Evolutionary conservation across 139 green algal species (phyloP), one percentile per base, ranked within the genome.

Genomic region (Haematococcus sp.): DNA sequence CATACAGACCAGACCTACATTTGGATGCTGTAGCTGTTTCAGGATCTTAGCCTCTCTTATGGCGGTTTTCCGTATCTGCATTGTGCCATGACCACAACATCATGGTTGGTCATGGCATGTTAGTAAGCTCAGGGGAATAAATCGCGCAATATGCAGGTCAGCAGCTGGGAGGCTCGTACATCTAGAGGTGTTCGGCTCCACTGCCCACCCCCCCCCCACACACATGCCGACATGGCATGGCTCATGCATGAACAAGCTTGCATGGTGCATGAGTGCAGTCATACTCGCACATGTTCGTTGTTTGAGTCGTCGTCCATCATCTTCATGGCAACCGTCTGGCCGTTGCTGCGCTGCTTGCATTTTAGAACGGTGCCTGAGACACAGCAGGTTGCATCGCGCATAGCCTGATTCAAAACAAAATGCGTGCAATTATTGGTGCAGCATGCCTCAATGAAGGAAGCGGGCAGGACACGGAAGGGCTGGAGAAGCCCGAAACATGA

Each of bases 1-100:
- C n/a, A n/a, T n/a, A n/a, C n/a, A n/a, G n/a, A n/a, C n/a, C n/a
- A n/a, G n/a, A 11, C 40, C 40, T 49, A 49, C 61, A 25, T 68
- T 49, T 17, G 61, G 61, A 51, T 68, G 61, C 61, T 68, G 61
- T 31, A 68, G 61, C 61, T 68, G 61, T 17, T 68, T 68, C 20
- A 68, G 61, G 33, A 68, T 68, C 3, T 51, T 49, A 31, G 61
- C 61, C 19, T 68, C 61, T n/a, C 61, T n/a, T 4, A 68, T 25
- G 2, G 61, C 61, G 51, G 61, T 68, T 25, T 68, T 68, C 9
- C 61, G 61, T 17, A 68, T 68, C 61, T 68, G 61, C 32, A 27
- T 15, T 60, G 52, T 49, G 40, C 15, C 52, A 60, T 9, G 19
- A 25, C 15, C 11, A 27, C 52, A n/a, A n/a, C 52, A 54, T 11